These are phyloP conservation scores for Phylloporus rhodoxanthus DNA, from an alignment of 768 basidiomycete genomes.

Conservation along the genomic window DNA sequence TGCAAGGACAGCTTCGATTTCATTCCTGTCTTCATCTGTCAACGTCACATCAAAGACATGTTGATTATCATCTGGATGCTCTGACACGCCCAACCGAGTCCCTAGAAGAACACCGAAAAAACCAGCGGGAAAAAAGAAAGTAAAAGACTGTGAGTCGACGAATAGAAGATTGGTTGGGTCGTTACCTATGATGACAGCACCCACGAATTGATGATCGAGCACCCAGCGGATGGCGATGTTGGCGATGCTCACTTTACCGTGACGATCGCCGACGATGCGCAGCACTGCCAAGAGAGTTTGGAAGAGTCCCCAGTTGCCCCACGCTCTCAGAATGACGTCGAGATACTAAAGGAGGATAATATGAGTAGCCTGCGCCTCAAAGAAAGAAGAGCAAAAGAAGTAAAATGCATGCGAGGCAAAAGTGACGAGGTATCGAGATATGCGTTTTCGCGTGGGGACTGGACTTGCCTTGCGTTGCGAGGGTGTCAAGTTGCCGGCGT, in stretches of 20 bases:
- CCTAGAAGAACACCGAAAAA: slow-evolving; percentile 36
- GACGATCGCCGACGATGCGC: slow-evolving; percentile 59
- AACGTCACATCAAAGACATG: slow-evolving; percentile 56
- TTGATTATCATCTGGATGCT: slow-evolving; percentile 65
- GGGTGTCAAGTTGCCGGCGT: slow-evolving; percentile 62
- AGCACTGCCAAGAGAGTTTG: slow-evolving; percentile 58
- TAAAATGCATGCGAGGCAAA: neutral
- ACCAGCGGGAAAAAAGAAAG: neutral
- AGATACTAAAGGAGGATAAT: slow-evolving; percentile 52
- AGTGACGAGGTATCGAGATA: neutral
- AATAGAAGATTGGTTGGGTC: slow-evolving; percentile 1
- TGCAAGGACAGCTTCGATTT: slow-evolving; percentile 58
- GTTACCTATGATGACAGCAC: slow-evolving; percentile 72
- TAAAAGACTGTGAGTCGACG: slow-evolving; percentile 1
- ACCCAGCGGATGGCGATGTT: slow-evolving; percentile 83
- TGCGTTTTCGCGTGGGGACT: neutral
- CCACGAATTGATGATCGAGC: slow-evolving; percentile 69
- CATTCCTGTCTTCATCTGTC: slow-evolving; percentile 47
- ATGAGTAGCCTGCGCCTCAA: neutral
- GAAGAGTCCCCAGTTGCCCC: slow-evolving; percentile 76
- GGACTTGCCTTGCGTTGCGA: slow-evolving; percentile 71
- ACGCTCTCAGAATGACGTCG: slow-evolving; percentile 73
- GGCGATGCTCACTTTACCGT: slow-evolving; percentile 61
- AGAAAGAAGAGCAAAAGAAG: neutral
- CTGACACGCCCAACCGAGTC: slow-evolving; percentile 66